Evolutionary conservation across 257 asterid species (phyloP).

Genomic region (Nyctanthes arbortristis): DNA sequence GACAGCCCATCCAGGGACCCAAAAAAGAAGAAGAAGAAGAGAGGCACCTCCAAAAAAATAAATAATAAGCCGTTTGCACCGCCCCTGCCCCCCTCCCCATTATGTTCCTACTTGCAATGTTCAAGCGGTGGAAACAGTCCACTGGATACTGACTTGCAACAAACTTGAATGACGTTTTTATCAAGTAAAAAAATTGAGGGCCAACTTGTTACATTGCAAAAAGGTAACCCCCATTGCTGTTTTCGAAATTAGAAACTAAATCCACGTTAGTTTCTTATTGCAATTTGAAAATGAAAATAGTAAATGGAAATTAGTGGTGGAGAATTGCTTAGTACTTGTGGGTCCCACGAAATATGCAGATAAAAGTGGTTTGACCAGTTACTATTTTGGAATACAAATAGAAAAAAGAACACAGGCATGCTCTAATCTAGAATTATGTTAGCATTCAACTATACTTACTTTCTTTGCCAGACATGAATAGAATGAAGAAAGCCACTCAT

Average conservation of each 20-base stretch:
- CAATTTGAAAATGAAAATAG: too few species aligned
- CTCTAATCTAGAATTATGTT: conserved; percentile 10
- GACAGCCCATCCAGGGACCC: not conserved
- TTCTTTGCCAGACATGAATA: conserved; percentile 91
- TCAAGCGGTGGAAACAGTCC: not conserved
- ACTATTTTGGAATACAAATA: too few species aligned
- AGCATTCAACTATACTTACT: conserved; percentile 45
- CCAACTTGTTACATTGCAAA: not conserved
- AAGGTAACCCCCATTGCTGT: not conserved
- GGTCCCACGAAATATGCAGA: too few species aligned
- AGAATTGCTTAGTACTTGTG: too few species aligned
- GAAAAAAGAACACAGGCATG: too few species aligned
- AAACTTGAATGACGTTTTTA: not conserved
- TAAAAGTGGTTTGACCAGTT: conserved; percentile 2
- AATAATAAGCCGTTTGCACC: too few species aligned
- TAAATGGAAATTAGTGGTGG: too few species aligned
- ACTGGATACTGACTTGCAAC: not conserved
- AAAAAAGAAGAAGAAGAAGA: too few species aligned
- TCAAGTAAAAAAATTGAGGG: not conserved
- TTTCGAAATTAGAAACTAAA: not conserved
- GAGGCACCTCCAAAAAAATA: too few species aligned
- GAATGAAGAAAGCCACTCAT: conserved; percentile 94
- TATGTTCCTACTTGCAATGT: not conserved
- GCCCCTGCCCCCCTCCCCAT: not conserved
- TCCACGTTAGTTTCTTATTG: too few species aligned